phyloP scores from a whole-genome alignment of 2,329 filamentous ascomycete species.

The Blastomyces gilchristii region DNA sequence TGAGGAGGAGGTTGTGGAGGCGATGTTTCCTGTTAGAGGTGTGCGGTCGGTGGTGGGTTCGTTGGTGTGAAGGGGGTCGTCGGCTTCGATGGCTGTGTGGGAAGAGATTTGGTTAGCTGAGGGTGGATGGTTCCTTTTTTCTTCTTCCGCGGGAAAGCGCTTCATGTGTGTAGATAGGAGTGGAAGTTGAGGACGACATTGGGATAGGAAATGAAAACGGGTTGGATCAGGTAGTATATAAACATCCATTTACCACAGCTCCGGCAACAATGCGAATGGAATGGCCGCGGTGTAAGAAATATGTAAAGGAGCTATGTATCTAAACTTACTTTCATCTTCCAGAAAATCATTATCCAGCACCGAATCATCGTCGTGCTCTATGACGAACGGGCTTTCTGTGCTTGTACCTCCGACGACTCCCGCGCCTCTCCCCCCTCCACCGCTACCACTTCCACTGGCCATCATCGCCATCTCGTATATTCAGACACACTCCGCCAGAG shows the following conservation, averaged over 20 bases:
- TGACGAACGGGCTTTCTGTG: constrained; percentile 42
- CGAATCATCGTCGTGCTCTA: constrained; percentile 52
- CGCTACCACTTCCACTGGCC: constrained; percentile 21
- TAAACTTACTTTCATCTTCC: constrained; percentile 53
- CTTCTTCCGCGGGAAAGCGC: neutral
- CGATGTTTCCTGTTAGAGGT: constrained; percentile 73
- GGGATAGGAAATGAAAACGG: neutral
- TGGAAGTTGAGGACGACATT: neutral
- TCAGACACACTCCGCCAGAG: constrained; percentile 3
- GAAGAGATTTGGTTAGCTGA: neutral
- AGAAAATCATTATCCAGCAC: constrained; percentile 62
- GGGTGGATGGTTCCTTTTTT: neutral
- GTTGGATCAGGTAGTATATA: no score
- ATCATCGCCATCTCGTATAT: constrained; percentile 22
- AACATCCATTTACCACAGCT: neutral
- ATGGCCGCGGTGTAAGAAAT: neutral
- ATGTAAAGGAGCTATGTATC: neutral
- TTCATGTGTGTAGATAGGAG: neutral
- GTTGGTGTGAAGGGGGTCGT: constrained; percentile 61
- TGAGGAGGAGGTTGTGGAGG: neutral
- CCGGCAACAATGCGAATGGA: neutral
- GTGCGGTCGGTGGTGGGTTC: constrained; percentile 55
- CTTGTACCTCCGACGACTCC: constrained; percentile 21
- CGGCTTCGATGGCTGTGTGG: constrained; percentile 68
- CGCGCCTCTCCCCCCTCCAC: constrained; percentile 10